Percentiles rank a stretch among this genome's conserved stretches.
These are phyloP conservation scores for Ascochyta pisi DNA, from an alignment of 2,329 filamentous ascomycete species.

Conservation along the genomic window DNA sequence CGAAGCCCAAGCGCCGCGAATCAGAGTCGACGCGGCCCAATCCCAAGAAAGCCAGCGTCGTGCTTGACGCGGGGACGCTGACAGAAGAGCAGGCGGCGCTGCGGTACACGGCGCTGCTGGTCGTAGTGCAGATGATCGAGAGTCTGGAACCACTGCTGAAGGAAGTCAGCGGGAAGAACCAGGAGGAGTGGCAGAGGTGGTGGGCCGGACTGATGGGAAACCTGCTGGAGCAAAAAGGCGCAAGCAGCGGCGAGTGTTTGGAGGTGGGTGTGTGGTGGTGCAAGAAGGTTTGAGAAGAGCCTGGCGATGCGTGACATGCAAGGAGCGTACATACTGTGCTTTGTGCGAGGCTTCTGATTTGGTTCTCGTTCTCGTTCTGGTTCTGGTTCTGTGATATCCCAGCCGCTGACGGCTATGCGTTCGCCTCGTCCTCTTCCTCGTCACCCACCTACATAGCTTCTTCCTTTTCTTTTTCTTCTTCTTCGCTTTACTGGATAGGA, in stretches of 20 bases:
- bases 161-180: conserved; percentile 83
- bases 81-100: conserved; percentile 75
- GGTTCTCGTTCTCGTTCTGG: neutral
- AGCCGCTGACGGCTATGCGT: conserved; percentile 14
- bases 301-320: neutral
- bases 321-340: conserved; percentile 1
- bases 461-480: no score
- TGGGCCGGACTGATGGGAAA: conserved; percentile 85
- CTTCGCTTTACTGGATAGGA: conserved; percentile 12
- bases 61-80: conserved; percentile 58
- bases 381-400: conserved; percentile 17
- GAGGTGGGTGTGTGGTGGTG: conserved; percentile 72
- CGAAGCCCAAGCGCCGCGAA: conserved; percentile 60
- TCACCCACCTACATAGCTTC: neutral
- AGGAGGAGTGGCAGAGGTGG: conserved; percentile 93
- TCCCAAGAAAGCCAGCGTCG: conserved; percentile 40
- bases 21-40: conserved; percentile 53
- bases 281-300: conserved; percentile 56
- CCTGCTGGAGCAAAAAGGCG: conserved; percentile 78
- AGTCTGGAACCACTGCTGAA: conserved; percentile 82
- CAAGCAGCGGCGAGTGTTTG: conserved; percentile 84
- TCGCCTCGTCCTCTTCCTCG: neutral
- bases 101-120: conserved; percentile 79
- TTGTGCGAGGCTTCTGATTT: neutral
- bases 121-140: conserved; percentile 83